Percentiles rank a stretch among this genome's conserved stretches.
phyloP scores from a whole-genome alignment of 495 filamentous ascomycete genomes.

The Talaromyces adpressus region DNA sequence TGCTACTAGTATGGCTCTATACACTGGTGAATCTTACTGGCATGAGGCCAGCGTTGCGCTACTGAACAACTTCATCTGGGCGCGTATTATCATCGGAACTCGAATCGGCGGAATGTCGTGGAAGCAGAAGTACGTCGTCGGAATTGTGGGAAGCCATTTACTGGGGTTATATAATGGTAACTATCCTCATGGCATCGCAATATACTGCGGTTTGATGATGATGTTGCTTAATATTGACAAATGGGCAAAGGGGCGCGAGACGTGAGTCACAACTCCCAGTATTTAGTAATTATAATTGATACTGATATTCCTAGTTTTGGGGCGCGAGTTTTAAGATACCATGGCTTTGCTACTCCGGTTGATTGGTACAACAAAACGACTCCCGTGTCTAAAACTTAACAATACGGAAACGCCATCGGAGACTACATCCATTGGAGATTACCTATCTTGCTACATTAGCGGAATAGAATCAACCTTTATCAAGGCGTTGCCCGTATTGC shows the following conservation, averaged over 20 bases:
- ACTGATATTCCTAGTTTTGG: background rate
- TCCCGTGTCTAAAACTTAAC: background rate
- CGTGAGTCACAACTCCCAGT: background rate
- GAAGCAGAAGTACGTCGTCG: background rate
- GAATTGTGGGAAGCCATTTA: background rate
- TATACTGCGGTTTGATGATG: background rate
- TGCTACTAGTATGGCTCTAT: background rate
- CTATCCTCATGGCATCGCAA: background rate
- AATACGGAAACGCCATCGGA: too few species aligned
- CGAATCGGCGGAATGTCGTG: background rate
- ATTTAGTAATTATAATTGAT: background rate
- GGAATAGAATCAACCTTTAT: too few species aligned
- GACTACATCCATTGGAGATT: too few species aligned
- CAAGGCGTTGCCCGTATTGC: too few species aligned
- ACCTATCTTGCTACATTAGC: too few species aligned
- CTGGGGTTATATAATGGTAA: background rate
- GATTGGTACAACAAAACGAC: background rate
- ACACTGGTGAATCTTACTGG: background rate
- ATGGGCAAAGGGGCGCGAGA: background rate
- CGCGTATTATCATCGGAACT: background rate
- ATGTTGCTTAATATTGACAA: background rate
- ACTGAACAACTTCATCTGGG: background rate
- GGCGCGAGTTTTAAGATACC: background rate
- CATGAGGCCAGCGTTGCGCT: background rate
- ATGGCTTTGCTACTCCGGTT: background rate